Base-by-base conservation (phyloP, 202 grass and related monocot genomes). In the Panicum hallii region DNA sequence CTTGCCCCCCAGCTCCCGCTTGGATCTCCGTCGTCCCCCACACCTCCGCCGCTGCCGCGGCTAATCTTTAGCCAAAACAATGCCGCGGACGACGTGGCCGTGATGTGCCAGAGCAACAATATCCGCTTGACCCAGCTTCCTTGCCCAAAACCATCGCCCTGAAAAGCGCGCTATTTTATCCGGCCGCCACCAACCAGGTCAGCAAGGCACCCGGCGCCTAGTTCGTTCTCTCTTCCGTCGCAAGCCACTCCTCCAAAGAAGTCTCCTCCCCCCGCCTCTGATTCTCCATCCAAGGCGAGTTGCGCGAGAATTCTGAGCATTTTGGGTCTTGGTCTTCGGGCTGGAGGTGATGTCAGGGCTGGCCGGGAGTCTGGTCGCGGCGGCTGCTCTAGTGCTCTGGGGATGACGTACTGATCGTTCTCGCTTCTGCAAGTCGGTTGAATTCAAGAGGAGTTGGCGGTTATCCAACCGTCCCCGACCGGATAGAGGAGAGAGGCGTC, bases 161-260 rank as follows among this genome's bases (percentile, higher is more conserved):
- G 46, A 80, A 88, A 74, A 67, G 32, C 43, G 76, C 16, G 69
- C 26, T 80, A 19, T 84, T 82, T 75, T 85, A 75, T 49, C 63
- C 22, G 34, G 76, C 41, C 61, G 62, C 15, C 79, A 68, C 45
- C 79, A 68, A 26, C 45, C 64, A 53, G 73, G 87, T 44, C 82
- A 62, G 82, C 76, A 52, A 52, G 17, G 76, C 70, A 44, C 20
- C 63, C 43, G 69, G 11, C 49, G 40, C 63, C 74, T 67, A 20
- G 16, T 34, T 70, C 55, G 47, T 26, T 54, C 63, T 78, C 61
- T 3, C 55, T 58, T n/a, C 60, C 79, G 61, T 68, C 63, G 56
- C 63, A 60, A 67, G 22, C 30, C 19, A 10, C 66, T 44, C 2
- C 41, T 66, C 41, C 11, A 5, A 63, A 79, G 26, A 26, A 46